phyloP scores from a whole-genome alignment of 2,329 filamentous ascomycete genomes.

The Cladosporium sp. region DNA sequence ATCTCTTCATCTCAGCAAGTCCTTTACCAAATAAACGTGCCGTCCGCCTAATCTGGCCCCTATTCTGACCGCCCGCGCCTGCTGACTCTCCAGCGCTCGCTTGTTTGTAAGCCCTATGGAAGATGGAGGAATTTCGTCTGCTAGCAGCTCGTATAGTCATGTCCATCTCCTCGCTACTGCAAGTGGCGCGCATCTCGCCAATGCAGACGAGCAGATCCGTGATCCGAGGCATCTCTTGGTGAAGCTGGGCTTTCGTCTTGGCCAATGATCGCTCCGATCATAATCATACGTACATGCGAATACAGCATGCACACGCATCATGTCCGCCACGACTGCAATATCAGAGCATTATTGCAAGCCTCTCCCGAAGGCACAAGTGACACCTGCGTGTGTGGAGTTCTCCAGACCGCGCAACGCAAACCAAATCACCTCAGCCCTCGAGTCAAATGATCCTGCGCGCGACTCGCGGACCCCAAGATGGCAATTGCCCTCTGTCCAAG shows the following conservation, averaged over 20 bases:
- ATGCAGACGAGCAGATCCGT: conserved; percentile 2
- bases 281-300: not conserved
- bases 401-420: not conserved
- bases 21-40: not conserved
- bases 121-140: not conserved
- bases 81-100: not conserved
- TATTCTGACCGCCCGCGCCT: not conserved
- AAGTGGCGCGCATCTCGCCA: conserved; percentile 1
- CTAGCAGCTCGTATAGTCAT: not conserved
- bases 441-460: not conserved
- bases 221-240: not conserved
- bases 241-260: not conserved
- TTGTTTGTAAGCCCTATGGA: not conserved
- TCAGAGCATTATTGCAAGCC: not conserved
- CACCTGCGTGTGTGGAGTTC: no score
- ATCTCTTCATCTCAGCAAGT: no score
- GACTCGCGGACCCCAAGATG: not conserved
- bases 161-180: not conserved
- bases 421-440: not conserved
- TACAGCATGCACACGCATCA: not conserved
- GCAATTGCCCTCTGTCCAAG: not conserved
- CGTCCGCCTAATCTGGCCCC: not conserved
- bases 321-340: not conserved
- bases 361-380: not conserved
- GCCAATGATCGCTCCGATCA: not conserved